Evolutionary conservation across 176 grass and related monocot genomes (phyloP).

Genomic region (Canna indica): DNA sequence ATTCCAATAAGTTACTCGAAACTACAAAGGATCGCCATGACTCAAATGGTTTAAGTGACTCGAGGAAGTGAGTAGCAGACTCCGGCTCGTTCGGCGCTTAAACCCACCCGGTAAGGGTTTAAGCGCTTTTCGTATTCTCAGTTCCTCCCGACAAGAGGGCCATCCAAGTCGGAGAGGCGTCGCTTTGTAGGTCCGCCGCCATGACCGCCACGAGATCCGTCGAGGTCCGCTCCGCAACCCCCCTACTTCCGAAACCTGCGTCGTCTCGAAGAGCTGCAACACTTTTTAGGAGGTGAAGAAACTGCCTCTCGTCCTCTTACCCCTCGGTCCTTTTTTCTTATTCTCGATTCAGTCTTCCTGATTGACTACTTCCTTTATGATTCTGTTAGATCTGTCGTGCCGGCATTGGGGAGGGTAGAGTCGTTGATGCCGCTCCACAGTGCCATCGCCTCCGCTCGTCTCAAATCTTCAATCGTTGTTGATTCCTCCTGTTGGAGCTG

Average conservation of each 20-base stretch:
- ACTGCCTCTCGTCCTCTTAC: background rate
- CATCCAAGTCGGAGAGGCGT: background rate
- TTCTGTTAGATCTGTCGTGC: background rate
- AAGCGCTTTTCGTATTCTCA: background rate
- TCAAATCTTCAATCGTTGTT: constrained; percentile 46
- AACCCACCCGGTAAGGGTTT: background rate
- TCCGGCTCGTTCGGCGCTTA: too few relatives aligned
- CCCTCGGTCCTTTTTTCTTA: background rate
- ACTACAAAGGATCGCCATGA: too few relatives aligned
- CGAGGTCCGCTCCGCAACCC: background rate
- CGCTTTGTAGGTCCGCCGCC: constrained; percentile 4
- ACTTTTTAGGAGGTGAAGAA: background rate
- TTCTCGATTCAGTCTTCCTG: background rate
- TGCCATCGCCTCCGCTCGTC: constrained; percentile 32
- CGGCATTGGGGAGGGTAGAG: constrained; percentile 11
- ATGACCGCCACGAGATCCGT: constrained; percentile 13
- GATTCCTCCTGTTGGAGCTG: constrained; percentile 47
- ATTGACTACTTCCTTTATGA: background rate
- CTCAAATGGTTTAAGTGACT: too few relatives aligned
- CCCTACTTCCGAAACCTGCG: background rate
- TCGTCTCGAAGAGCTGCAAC: background rate
- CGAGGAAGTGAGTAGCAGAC: too few relatives aligned
- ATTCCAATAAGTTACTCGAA: too few relatives aligned
- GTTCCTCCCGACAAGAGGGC: background rate
- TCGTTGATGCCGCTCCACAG: constrained; percentile 48